These are phyloP conservation scores for Hibiscus trionum DNA, from an alignment of 345 rosid species.

Conservation along the genomic window DNA sequence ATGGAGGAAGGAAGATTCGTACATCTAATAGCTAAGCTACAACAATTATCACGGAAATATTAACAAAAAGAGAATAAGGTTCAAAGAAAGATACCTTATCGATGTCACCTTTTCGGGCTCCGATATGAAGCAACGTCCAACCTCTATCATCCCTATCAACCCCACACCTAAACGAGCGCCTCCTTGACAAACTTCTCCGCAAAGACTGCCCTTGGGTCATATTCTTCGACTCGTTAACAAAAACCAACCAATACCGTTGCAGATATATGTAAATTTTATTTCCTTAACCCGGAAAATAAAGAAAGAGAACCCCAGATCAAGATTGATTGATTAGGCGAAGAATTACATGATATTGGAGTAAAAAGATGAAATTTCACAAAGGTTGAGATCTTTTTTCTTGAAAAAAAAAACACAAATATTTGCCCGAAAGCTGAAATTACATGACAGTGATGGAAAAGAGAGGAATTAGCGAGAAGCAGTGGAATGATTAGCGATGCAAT, in stretches of 20 bases:
- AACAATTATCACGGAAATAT: not conserved
- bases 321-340: not conserved
- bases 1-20: no score
- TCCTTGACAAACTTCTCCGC: conserved; percentile 50
- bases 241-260: not conserved
- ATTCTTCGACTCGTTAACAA: not conserved
- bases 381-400: not conserved
- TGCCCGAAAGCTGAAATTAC: conserved; percentile 14
- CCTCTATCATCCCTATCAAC: conserved; percentile 76
- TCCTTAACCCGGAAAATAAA: not conserved
- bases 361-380: not conserved
- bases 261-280: not conserved
- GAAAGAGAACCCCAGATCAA: not conserved
- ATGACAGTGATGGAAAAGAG: conserved; percentile 2
- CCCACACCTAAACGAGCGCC: conserved; percentile 42
- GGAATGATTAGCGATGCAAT: conserved; percentile 82
- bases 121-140: conserved; percentile 81
- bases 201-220: conserved; percentile 51
- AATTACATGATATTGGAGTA: conserved; percentile 1
- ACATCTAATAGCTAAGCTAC: no score
- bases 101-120: conserved; percentile 83
- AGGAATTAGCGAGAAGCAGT: conserved; percentile 43
- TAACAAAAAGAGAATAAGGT: not conserved
- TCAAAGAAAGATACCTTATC: conserved; percentile 30
- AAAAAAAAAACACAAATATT: not conserved